Conservation (phyloP, 2,329 filamentous ascomycete species). For the Tolypocladium endophyticum region DNA sequence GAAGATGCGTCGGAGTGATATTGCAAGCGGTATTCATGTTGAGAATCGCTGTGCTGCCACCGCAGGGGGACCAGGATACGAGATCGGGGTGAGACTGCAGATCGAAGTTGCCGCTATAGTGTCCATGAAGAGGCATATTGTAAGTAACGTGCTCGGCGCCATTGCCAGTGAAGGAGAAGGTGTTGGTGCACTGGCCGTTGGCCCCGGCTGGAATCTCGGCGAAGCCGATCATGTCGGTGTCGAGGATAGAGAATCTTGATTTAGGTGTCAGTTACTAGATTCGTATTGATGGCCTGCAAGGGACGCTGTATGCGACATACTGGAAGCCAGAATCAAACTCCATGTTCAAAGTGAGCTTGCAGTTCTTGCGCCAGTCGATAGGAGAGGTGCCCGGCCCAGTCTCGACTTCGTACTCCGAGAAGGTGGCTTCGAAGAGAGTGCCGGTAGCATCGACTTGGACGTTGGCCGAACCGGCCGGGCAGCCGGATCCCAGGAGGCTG, state of each 20-base stretch:
- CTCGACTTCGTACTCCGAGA: conserved; percentile 13
- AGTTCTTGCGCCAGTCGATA: conserved; percentile 15
- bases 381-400: conserved; percentile 11
- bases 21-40: conserved; percentile 17
- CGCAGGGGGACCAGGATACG: conserved; percentile 12
- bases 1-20: conserved; percentile 10
- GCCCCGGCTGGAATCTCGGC: conserved; percentile 13
- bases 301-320: conserved; percentile 1
- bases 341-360: conserved; percentile 16
- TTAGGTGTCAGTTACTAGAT: neutral
- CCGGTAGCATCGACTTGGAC: conserved; percentile 13
- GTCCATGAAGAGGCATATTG: conserved; percentile 6
- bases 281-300: too few relatives aligned
- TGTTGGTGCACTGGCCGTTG: conserved; percentile 12
- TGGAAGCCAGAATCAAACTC: conserved; percentile 14
- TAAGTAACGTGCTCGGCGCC: conserved; percentile 9
- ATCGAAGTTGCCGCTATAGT: conserved; percentile 12
- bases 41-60: conserved; percentile 15
- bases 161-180: conserved; percentile 15
- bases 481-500: conserved; percentile 14
- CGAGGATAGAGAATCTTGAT: conserved; percentile 12
- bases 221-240: conserved; percentile 15
- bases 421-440: conserved; percentile 14
- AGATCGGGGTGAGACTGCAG: conserved; percentile 9
- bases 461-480: conserved; percentile 11